A percentile compares a stretch with the other conserved stretches of the same genome.
These are phyloP conservation scores for Fusarium nematophilum DNA, from an alignment of 2,329 filamentous ascomycete genomes.

Conservation along the genomic window DNA sequence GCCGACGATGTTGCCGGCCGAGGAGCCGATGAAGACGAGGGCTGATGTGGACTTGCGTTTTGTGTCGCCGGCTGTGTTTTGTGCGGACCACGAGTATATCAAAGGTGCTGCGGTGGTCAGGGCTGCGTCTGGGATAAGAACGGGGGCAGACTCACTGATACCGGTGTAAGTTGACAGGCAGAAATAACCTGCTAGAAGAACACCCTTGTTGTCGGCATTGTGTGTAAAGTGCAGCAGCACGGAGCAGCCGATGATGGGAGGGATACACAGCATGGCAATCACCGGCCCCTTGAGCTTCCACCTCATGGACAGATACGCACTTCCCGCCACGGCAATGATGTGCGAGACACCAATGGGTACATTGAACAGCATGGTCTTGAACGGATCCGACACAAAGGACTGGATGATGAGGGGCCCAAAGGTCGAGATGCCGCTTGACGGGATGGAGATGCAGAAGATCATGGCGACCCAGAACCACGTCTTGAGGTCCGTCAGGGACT, in stretches of 20 bases:
- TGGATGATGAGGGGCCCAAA: slow-evolving; percentile 71
- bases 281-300: slow-evolving; percentile 68
- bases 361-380: slow-evolving; percentile 69
- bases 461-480: slow-evolving; percentile 69
- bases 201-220: slow-evolving; percentile 56
- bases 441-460: slow-evolving; percentile 66
- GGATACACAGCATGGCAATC: slow-evolving; percentile 64
- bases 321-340: slow-evolving; percentile 67
- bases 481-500: slow-evolving; percentile 67
- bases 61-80: slow-evolving; percentile 75
- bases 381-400: slow-evolving; percentile 67
- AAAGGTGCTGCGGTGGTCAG: slow-evolving; percentile 57
- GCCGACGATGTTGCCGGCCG: slow-evolving; percentile 73
- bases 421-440: slow-evolving; percentile 67
- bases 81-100: slow-evolving; percentile 70
- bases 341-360: slow-evolving; percentile 71
- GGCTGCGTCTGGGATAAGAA: slow-evolving; percentile 33
- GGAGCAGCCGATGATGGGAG: slow-evolving; percentile 66
- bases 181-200: slow-evolving; percentile 67
- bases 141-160: slow-evolving; percentile 50
- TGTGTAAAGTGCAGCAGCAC: slow-evolving; percentile 64
- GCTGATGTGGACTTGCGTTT: slow-evolving; percentile 76
- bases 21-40: slow-evolving; percentile 73
- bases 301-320: slow-evolving; percentile 65
- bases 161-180: slow-evolving; percentile 67